phyloP scores from a whole-genome alignment of 1,139 yeast species.

The Candida sojae region DNA sequence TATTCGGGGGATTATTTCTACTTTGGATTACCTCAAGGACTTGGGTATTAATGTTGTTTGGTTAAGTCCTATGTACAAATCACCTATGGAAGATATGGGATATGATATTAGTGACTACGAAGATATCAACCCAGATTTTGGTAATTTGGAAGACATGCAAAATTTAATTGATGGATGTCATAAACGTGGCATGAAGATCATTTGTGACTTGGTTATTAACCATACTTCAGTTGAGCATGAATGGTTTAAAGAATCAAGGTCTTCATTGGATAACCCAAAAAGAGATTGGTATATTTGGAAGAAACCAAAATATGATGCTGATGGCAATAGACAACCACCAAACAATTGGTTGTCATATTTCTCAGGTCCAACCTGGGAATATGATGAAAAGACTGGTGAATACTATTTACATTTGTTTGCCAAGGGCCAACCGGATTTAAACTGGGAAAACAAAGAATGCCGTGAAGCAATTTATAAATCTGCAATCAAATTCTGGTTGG shows the following conservation, averaged over 20 bases:
- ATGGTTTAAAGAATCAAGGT: constrained; percentile 58
- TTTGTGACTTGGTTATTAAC: constrained; percentile 58
- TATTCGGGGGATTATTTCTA: constrained; percentile 51
- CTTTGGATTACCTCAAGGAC: constrained; percentile 50
- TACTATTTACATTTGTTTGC: constrained; percentile 57
- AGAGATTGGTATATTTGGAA: constrained; percentile 66
- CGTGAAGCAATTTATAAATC: constrained; percentile 51
- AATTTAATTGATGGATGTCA: constrained; percentile 47
- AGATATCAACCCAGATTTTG: constrained; percentile 50
- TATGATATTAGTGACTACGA: constrained; percentile 59
- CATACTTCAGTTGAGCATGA: constrained; percentile 57
- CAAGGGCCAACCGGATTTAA: constrained; percentile 54
- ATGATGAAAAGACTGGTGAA: constrained; percentile 52
- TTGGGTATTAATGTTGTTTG: constrained; percentile 56
- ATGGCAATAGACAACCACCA: constrained; percentile 54
- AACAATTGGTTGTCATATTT: constrained; percentile 57
- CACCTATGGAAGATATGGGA: constrained; percentile 65
- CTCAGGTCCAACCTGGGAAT: constrained; percentile 58
- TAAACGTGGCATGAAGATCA: constrained; percentile 49
- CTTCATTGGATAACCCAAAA: constrained; percentile 51
- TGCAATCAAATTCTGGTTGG: constrained; percentile 54
- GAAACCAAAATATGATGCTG: constrained; percentile 43
- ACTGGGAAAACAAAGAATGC: constrained; percentile 57
- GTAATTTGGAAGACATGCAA: constrained; percentile 53
- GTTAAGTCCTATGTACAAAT: constrained; percentile 59